phyloP scores from a whole-genome alignment of 768 basidiomycete species.

The Boletus rubropictus region DNA sequence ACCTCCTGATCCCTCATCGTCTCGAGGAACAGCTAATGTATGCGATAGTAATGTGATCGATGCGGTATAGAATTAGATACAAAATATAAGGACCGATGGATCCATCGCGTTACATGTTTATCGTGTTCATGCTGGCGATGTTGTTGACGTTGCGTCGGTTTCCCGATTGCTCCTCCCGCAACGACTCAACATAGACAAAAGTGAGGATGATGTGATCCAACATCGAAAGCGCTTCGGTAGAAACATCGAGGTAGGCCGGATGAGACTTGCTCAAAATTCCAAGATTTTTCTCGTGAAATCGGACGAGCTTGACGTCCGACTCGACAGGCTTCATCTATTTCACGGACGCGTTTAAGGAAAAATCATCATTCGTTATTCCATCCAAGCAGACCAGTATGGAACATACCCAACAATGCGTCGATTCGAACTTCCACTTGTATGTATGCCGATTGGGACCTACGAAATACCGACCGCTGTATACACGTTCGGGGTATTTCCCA shows the following conservation, averaged over 20 bases:
- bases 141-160: neutral
- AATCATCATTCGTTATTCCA: neutral
- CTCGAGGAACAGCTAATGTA: neutral
- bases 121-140: no score
- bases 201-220: constrained; percentile 26
- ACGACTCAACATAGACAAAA: constrained; percentile 19
- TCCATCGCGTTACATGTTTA: neutral
- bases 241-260: constrained; percentile 22
- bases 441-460: constrained; percentile 25
- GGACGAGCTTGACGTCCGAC: constrained; percentile 16
- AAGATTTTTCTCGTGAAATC: constrained; percentile 22
- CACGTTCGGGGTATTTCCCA: neutral
- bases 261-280: constrained; percentile 17
- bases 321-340: constrained; percentile 16
- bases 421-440: constrained; percentile 32
- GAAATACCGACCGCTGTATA: constrained; percentile 33
- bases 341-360: neutral
- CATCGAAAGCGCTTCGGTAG: constrained; percentile 13
- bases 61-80: neutral
- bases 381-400: neutral
- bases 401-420: constrained; percentile 24
- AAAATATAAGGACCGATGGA: no score
- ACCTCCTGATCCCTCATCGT: neutral
- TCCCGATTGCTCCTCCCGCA: constrained; percentile 10
- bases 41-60: neutral